phyloP scores from a whole-genome alignment of 2,329 filamentous ascomycete species.

The Westerdykella aurantiaca region DNA sequence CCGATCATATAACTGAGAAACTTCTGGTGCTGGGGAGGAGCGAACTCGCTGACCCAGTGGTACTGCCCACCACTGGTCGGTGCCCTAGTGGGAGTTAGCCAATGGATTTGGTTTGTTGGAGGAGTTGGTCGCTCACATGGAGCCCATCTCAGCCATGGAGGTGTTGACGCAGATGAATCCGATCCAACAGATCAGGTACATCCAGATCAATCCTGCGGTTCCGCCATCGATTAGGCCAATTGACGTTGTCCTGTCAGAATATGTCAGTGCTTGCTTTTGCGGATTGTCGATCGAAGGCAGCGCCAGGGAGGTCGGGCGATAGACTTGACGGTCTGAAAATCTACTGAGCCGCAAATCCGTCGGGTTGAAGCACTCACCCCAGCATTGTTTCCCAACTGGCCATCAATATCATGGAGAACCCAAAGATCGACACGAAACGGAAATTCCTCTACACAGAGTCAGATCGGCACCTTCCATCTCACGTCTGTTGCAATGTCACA shows the following conservation, averaged over 20 bases:
- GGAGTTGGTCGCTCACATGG: constrained; percentile 18
- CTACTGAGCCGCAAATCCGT: neutral
- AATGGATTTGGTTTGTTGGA: neutral
- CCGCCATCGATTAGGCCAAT: constrained; percentile 21
- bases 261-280: no score
- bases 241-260: neutral
- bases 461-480: neutral
- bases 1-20: constrained; percentile 35
- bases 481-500: neutral
- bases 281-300: neutral
- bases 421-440: constrained; percentile 17
- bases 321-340: neutral
- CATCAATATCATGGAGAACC: constrained; percentile 16
- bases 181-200: constrained; percentile 19
- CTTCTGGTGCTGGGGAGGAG: constrained; percentile 30
- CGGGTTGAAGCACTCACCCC: neutral
- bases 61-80: constrained; percentile 23
- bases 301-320: neutral
- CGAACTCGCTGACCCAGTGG: constrained; percentile 28
- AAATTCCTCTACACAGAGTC: constrained; percentile 12
- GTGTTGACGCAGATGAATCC: constrained; percentile 19
- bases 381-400: constrained; percentile 11
- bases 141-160: constrained; percentile 32
- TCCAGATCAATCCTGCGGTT: constrained; percentile 24
- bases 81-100: constrained; percentile 3